A percentile compares a stretch with the other conserved stretches of the same genome.
Evolutionary conservation across 2,329 filamentous ascomycete species (phyloP).

Genomic region (Diaporthe vexans): DNA sequence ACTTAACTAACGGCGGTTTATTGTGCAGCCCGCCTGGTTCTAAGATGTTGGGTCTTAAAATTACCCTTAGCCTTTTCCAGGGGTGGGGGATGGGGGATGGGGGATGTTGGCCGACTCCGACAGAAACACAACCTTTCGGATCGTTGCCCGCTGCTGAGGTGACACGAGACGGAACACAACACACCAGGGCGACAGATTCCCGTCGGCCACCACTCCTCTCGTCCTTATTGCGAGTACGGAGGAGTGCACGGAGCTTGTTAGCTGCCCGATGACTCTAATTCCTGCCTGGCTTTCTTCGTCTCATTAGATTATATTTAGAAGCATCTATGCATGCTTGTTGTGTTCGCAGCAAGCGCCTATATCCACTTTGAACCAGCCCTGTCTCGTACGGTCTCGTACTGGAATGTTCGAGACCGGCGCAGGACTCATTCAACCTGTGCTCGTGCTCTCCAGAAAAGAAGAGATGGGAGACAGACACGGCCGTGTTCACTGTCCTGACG

Average conservation of each 20-base stretch:
- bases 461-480: not conserved
- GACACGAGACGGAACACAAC: constrained; percentile 10
- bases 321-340: constrained; percentile 9
- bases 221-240: not conserved
- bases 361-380: not conserved
- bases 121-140: constrained; percentile 28
- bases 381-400: not conserved
- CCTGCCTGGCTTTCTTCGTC: not conserved
- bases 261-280: not conserved
- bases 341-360: constrained; percentile 10
- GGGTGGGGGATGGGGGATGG: too few species aligned
- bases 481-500: not conserved
- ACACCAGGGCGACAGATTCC: constrained; percentile 34
- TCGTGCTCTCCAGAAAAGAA: not conserved
- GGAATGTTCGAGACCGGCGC: constrained; percentile 2
- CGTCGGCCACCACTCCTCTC: constrained; percentile 29
- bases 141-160: constrained; percentile 12
- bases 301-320: constrained; percentile 26
- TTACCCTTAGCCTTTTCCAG: not conserved
- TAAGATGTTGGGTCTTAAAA: constrained; percentile 28
- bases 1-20: too few species aligned
- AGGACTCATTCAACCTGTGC: not conserved
- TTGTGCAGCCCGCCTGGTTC: too few species aligned
- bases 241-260: not conserved
- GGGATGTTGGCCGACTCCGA: not conserved